phyloP scores from a whole-genome alignment of 2,329 filamentous ascomycete species.

The Epichloe elymi region DNA sequence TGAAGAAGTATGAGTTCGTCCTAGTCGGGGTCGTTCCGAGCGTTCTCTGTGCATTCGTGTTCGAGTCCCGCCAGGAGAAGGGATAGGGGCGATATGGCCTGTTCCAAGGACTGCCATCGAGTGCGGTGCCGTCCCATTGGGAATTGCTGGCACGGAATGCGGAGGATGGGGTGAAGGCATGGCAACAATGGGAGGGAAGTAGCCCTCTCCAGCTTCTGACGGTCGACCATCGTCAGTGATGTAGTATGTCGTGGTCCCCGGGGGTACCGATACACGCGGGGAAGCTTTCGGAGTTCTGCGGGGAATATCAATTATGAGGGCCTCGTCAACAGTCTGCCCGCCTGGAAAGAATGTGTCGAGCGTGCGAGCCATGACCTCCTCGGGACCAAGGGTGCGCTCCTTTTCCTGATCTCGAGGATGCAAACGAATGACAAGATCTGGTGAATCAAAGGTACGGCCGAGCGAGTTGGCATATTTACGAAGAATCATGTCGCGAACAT shows the following conservation, averaged over 20 bases:
- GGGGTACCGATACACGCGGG: slow-evolving; percentile 42
- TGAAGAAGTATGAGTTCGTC: slow-evolving; percentile 66
- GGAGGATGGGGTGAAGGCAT: slow-evolving; percentile 27
- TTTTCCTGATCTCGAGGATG: slow-evolving; percentile 50
- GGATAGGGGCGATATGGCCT: slow-evolving; percentile 66
- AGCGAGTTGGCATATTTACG: slow-evolving; percentile 90
- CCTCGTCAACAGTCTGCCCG: slow-evolving; percentile 79
- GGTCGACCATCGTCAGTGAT: slow-evolving; percentile 51
- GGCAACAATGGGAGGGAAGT: slow-evolving; percentile 59
- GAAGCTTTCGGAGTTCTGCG: slow-evolving; percentile 70
- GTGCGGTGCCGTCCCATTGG: slow-evolving; percentile 28
- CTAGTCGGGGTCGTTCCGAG: slow-evolving; percentile 45
- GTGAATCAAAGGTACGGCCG: slow-evolving; percentile 76
- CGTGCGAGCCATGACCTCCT: slow-evolving; percentile 67
- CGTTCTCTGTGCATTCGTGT: slow-evolving; percentile 43
- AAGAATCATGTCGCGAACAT: slow-evolving; percentile 83
- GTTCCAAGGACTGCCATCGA: slow-evolving; percentile 73
- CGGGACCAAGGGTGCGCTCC: slow-evolving; percentile 67
- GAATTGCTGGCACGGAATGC: slow-evolving; percentile 24
- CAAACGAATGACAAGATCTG: slow-evolving; percentile 74
- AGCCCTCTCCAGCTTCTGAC: slow-evolving; percentile 59
- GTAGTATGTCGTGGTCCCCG: slow-evolving; percentile 35
- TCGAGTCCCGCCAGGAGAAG: slow-evolving; percentile 63
- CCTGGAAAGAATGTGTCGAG: slow-evolving; percentile 76
- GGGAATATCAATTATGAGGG: slow-evolving; percentile 80